phyloP scores from a whole-genome alignment of 2,329 filamentous ascomycete species.

The Colletotrichum zoysiae region DNA sequence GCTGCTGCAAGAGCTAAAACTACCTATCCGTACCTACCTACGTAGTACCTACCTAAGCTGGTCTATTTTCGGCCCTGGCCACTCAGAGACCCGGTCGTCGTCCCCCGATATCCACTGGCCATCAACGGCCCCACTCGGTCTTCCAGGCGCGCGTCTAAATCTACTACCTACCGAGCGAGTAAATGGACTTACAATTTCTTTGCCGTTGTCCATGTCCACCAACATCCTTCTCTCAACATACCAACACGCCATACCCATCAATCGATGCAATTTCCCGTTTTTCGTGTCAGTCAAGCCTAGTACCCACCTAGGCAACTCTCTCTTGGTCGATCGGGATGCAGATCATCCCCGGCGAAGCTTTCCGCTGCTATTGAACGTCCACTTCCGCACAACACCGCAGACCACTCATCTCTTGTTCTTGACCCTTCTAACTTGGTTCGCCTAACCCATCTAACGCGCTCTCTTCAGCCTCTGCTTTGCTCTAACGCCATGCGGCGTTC shows the following conservation, averaged over 20 bases:
- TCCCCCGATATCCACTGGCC: slow-evolving; percentile 9
- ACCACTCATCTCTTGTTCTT: background rate
- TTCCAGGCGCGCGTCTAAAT: slow-evolving; percentile 42
- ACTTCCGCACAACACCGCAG: slow-evolving; percentile 3
- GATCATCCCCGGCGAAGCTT: slow-evolving; percentile 10
- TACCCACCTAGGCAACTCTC: background rate
- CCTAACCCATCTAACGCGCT: slow-evolving; percentile 1
- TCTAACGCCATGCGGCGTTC: slow-evolving; percentile 32
- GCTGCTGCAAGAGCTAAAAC: background rate
- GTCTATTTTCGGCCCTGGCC: slow-evolving; percentile 38
- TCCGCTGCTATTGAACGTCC: slow-evolving; percentile 13
- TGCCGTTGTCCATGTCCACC: slow-evolving; percentile 6
- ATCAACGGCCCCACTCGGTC: slow-evolving; percentile 12
- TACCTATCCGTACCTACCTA: no score
- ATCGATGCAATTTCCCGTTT: background rate
- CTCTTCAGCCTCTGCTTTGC: slow-evolving; percentile 22
- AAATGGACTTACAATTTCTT: slow-evolving; percentile 28
- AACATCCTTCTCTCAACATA: background rate
- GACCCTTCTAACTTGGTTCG: background rate
- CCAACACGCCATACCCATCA: background rate
- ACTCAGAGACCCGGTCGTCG: slow-evolving; percentile 12
- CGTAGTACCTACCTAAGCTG: no score
- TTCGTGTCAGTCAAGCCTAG: no score
- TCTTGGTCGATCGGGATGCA: slow-evolving; percentile 3
- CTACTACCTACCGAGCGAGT: slow-evolving; percentile 4